These are phyloP conservation scores for Pseudonitzschia multiseries DNA, from an alignment of 108 stramenopile genomes.

Conservation along the genomic window DNA sequence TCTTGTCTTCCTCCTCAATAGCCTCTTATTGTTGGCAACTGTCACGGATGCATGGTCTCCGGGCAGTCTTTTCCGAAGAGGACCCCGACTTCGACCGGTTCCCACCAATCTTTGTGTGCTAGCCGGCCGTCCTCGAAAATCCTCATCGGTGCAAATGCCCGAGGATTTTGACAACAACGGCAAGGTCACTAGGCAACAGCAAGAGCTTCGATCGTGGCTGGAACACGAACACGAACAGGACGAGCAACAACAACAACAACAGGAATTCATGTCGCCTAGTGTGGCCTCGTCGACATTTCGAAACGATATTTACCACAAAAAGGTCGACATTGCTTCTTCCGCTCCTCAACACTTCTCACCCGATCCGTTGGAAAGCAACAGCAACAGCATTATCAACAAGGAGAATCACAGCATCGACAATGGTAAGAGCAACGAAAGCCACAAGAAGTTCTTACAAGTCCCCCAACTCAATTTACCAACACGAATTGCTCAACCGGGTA, in stretches of 20 bases:
- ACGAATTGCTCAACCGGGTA: conserved; percentile 28
- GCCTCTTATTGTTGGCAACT: neutral
- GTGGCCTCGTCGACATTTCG: neutral
- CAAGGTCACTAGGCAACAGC: conserved; percentile 8
- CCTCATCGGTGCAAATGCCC: conserved; percentile 9
- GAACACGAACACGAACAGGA: conserved; percentile 2
- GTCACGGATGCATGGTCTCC: conserved; percentile 28
- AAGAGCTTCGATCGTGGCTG: neutral
- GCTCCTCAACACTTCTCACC: conserved; percentile 21
- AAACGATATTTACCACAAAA: conserved; percentile 2
- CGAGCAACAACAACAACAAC: neutral
- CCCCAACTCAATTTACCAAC: conserved; percentile 31
- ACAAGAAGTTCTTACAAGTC: conserved; percentile 9
- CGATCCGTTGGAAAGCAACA: neutral
- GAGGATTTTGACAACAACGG: conserved; percentile 14
- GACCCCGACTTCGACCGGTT: conserved; percentile 17
- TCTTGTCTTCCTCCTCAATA: neutral
- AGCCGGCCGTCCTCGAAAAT: conserved; percentile 13
- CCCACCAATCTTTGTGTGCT: conserved; percentile 21
- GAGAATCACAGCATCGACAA: conserved; percentile 5
- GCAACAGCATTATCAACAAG: neutral
- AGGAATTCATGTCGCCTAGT: neutral
- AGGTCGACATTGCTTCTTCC: conserved; percentile 14
- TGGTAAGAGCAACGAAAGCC: neutral
- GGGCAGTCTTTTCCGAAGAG: conserved; percentile 15